phyloP scores from a whole-genome alignment of 495 filamentous ascomycete species.

The Hyaloscypha finlandica region DNA sequence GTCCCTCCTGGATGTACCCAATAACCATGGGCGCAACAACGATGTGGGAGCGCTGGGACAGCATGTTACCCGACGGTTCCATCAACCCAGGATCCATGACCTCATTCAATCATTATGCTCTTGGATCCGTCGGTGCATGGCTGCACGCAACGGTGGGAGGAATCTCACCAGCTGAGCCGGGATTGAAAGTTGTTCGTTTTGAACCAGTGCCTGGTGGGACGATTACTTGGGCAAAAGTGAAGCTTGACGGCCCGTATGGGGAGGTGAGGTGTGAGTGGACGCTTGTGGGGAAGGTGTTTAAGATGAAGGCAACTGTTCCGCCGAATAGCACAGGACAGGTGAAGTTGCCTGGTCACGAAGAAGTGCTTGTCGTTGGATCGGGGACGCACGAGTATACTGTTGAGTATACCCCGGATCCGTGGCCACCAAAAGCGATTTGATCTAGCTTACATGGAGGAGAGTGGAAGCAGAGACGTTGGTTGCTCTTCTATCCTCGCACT shows the following conservation, averaged over 20 bases:
- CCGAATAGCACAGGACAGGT: conserved; percentile 25
- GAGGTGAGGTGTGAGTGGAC: conserved; percentile 22
- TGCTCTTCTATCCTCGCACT: no score
- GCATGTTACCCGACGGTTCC: conserved; percentile 48
- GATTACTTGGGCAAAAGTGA: conserved; percentile 23
- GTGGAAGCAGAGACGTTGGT: no score
- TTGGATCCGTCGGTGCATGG: conserved; percentile 36
- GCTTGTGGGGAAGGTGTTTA: conserved; percentile 23
- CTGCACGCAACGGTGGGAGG: conserved; percentile 23
- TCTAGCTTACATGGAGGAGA: background rate
- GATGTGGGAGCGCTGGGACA: conserved; percentile 61
- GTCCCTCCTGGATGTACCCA: conserved; percentile 54
- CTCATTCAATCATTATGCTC: conserved; percentile 54
- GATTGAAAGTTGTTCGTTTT: conserved; percentile 26
- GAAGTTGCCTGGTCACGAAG: conserved; percentile 25
- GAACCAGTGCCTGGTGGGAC: conserved; percentile 27
- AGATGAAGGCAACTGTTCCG: conserved; percentile 24
- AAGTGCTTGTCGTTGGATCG: conserved; percentile 20
- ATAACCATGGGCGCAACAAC: conserved; percentile 51
- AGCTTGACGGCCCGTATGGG: conserved; percentile 25
- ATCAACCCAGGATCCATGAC: conserved; percentile 57
- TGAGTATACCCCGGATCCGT: conserved; percentile 20
- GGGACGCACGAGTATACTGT: conserved; percentile 21
- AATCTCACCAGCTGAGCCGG: conserved; percentile 6
- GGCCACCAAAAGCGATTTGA: conserved; percentile 21